Evolutionary conservation across 169 alveolate species (phyloP), one percentile per base, ranked within the genome.

Genomic region (Plasmodium blacklocki): DNA sequence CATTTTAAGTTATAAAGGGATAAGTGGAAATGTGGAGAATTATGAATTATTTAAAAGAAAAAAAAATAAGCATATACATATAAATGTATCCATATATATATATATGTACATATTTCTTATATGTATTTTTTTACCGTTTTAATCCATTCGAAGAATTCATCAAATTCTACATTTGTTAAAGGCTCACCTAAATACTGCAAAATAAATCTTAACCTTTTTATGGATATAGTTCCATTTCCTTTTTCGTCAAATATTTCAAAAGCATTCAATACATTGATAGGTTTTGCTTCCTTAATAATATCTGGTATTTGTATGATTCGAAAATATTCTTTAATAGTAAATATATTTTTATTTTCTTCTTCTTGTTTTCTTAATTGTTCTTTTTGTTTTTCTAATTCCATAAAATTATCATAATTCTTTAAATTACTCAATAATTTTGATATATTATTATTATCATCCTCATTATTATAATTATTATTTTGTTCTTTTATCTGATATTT

Each of bases 111-210:
- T 11, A 49, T 32, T 6, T 66, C 7, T 11, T 66, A 26, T 29
- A 11, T 39, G 3, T 14, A 15, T 12, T n/a, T 47, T 49, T 50
- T 68, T 83, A 83, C 91, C 26, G 83, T 83, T 63, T 67, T 83
- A 32, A 83, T 68, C 91, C 91, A 83, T n/a, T 67, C 72, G 43
- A 49, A 83, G 50, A 83, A 83, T 21, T 83, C 91, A 73, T 83
- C 91, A 70, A 83, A 83, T 19, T 83, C 91, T 47, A 60, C 43
- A 54, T 83, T 83, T 47, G 86, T 70, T 15, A 83, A 50, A 14
- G 91, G 91, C 39, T 83, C 91, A 43, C 91, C 91, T 54, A 83
- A 71, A 62, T 83, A 70, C 52, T 83, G 91, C 39, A 83, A 43
- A 68, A 83, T 83, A 56, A 83, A 83, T 67, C 91, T 67, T 18